Base-by-base conservation (phyloP, 208 protist genomes). In the Trypanosoma caninum region DNA sequence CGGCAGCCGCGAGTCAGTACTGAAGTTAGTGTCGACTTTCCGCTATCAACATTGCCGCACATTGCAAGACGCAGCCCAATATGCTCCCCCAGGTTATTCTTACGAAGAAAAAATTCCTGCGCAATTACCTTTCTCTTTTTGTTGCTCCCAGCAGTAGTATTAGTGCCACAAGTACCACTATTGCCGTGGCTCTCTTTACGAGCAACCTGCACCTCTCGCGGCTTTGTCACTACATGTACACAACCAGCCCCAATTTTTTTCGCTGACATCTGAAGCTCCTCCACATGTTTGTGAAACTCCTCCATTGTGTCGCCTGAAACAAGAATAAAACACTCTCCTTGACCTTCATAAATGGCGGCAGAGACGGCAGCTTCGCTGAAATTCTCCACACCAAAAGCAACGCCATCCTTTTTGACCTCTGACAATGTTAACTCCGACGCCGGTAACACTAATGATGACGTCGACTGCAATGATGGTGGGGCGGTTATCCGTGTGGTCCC, bases 21-120 rank as follows among this genome's bases (percentile, higher is more conserved):
- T 16, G 88, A 91, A 37, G 88, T 95, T 6, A 97, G 66, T 8
- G 93, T 97, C 23, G 83, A 93, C 75, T 97, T 97, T 1, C 93
- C 93, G 55, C 87, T 94, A 56, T 97, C 93, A 10, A 97, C 93
- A 77, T 97, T 96, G 28, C 93, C 93, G 66, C 90, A 96, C 78
- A 97, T 93, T 38, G 89, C 90, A 45, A 97, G 54, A 25, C 89
- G 82, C 60, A 97, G 20, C 72, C 97, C 84, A 31, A 95, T 72
- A 45, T 93, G 84, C 30, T 69, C 34, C 9, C 59, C 68, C 1
- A 71, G 54, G 11, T 53, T 59, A 45, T 51, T 65, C 22, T 80
- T 82, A 5, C 84, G 87, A 22, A 94, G 51, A 8, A 92, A 60
- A 60, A 89, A 91, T 69, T 92, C 82, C 64, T 89, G 80, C 10